Evolutionary conservation across 2,329 filamentous ascomycete species (phyloP), one percentile per base, ranked within the genome.

Genomic region (Colletotrichum sp.): DNA sequence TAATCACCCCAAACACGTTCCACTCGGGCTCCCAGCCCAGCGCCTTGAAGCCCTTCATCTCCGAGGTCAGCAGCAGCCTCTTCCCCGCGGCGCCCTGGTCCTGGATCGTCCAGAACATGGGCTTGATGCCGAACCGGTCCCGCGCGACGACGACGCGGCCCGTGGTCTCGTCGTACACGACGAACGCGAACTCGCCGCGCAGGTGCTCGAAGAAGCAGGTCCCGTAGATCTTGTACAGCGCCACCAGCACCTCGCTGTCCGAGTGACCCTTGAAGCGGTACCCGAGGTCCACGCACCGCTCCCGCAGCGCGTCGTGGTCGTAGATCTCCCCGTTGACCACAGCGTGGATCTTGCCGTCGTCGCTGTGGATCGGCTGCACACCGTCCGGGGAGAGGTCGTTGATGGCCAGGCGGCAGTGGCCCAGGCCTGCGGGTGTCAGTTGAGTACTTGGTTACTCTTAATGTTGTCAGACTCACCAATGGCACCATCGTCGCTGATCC

Each of bases 291-390:
- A 80, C 73, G n/a, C 87, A 80, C 13, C 84, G 78, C 8, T 78
- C 78, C 28, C 88, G 85, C 14, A 90, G 83, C 13, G 81, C 78
- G 65, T 90, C 87, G 73, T 87, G 84, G 78, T 90, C 88, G 79
- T 92, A 92, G n/a, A 92, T 84, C 80, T 92, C 90, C 32, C 91
- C 90, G 74, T 91, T 92, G 28, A 92, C 88, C n/a, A 92, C 86
- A 3, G 89, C 89, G 79, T 92, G 89, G 21, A 92, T 70, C 48
- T 72, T 55, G 36, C 30, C 57, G 30, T 85, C 81, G 12, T 78
- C 72, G 76, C 83, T 82, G 69, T 86, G 84, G 61, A 89, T 81
- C 3, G 89, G 90, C 77, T 91, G 90, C 6, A 81, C 79, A 3
- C 87, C 90, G n/a, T 81, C 81, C 0, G 85, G 81, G 9, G 85